phyloP scores from a whole-genome alignment of 1,139 yeast species.

The Scheffersomyces illinoinensis region DNA sequence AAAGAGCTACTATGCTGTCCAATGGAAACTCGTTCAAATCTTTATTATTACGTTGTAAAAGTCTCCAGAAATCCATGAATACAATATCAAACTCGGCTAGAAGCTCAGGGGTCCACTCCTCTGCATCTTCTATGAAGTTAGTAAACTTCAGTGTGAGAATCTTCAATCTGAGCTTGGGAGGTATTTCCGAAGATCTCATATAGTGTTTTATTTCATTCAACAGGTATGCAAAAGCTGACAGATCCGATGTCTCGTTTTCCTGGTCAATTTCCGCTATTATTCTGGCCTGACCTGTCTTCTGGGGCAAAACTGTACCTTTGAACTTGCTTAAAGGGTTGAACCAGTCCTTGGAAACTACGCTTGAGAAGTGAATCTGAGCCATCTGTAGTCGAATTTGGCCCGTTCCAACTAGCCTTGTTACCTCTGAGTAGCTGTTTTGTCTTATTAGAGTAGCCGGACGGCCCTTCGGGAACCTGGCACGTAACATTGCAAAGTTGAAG shows the following conservation, averaged over 20 bases:
- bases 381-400: not conserved
- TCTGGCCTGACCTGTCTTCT: not conserved
- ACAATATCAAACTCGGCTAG: slow-evolving; percentile 22
- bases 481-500: not conserved
- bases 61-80: slow-evolving; percentile 16
- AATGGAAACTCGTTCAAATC: slow-evolving; percentile 4
- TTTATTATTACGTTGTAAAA: not conserved
- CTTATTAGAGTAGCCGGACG: not conserved
- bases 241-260: slow-evolving; percentile 6
- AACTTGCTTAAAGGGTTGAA: slow-evolving; percentile 22
- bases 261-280: slow-evolving; percentile 8
- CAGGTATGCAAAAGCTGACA: not conserved
- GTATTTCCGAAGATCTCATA: slow-evolving; percentile 28
- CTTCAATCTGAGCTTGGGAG: slow-evolving; percentile 17
- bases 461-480: not conserved
- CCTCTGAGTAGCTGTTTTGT: not conserved
- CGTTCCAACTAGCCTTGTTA: not conserved
- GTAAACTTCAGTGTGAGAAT: slow-evolving; percentile 23
- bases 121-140: slow-evolving; percentile 13
- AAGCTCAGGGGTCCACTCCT: slow-evolving; percentile 7
- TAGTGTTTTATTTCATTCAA: slow-evolving; percentile 25
- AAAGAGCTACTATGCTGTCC: slow-evolving; percentile 16
- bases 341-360: slow-evolving; percentile 11
- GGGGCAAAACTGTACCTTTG: slow-evolving; percentile 3
- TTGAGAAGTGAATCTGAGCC: not conserved